A percentile compares a stretch with the other conserved stretches of the same genome.
These are phyloP conservation scores for Colletotrichum lentis DNA, from an alignment of 2,329 filamentous ascomycete genomes.

Conservation along the genomic window DNA sequence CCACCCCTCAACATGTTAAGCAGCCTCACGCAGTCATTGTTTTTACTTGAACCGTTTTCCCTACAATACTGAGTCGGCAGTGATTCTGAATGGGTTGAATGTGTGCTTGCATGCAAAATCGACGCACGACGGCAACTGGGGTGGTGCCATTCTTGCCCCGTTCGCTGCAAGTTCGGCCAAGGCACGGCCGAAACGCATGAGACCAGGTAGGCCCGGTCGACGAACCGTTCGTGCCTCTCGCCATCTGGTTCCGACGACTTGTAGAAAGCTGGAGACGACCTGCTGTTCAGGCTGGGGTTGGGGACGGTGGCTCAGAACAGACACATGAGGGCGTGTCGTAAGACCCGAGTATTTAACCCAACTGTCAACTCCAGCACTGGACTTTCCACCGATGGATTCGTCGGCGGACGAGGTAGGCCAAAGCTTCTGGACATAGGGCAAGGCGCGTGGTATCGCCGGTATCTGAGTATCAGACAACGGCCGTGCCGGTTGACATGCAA, in stretches of 20 bases:
- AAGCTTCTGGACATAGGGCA: not conserved
- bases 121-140: slow-evolving; percentile 18
- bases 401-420: not conserved
- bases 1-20: not conserved
- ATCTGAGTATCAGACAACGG: slow-evolving; percentile 20
- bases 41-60: not conserved
- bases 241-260: not conserved
- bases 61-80: not conserved
- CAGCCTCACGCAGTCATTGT: not conserved
- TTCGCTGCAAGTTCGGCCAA: slow-evolving; percentile 21
- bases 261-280: slow-evolving; percentile 1
- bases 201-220: slow-evolving; percentile 4
- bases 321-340: not conserved
- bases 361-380: too few species aligned
- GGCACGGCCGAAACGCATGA: slow-evolving; percentile 20
- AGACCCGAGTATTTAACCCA: not conserved
- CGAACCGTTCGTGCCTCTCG: slow-evolving; percentile 3
- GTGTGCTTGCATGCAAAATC: not conserved
- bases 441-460: slow-evolving; percentile 1
- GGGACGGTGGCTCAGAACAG: not conserved
- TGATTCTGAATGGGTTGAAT: not conserved
- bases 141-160: not conserved
- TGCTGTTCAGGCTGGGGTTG: not conserved
- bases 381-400: not conserved
- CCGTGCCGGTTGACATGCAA: slow-evolving; percentile 18